Evolutionary conservation across 2,329 filamentous ascomycete genomes (phyloP), one percentile per base, ranked within the genome.

Genomic region (Dothidotthia symphoricarpi): DNA sequence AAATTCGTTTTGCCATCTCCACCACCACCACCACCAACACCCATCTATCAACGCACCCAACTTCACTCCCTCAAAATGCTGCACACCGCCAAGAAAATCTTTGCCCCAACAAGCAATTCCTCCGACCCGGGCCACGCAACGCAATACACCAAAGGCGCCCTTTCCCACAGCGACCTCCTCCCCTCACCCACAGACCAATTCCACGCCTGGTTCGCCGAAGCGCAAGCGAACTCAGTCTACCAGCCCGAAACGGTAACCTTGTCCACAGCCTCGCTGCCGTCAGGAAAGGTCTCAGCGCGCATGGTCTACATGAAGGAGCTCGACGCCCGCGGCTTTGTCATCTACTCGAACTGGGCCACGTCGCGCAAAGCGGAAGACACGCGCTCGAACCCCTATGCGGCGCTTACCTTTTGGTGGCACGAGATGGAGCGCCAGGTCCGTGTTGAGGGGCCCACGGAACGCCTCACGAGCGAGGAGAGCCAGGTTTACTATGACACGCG

Each of bases 281-380:
- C 82, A 0, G 93, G 93, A 44, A 83, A 86, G 31, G 86, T 97
- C 14, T 88, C 82, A 31, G 83, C 87, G 3, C 87, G 93, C 42
- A 78, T 88, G 53, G 88, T 98, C 25, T 98, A 97, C 70, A 77
- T 98, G 51, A 98, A 98, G 70, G 93, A 97, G 73, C 81, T 97
- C 16, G 90, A 97, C 67, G 68, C 74, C 4, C 69, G 66, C 14
- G 89, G 90, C 12, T 98, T 94, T 69, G 88, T 97, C 28, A 76
- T 98, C 32, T 98, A 97, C 75, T 86, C 81, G 60, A 98, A 98
- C 68, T 91, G 90, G 73, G 89, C 81, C 43, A 93, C 86, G 0
- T 87, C 82, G 42, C 70, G 77, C 17, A 81, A 83, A 71, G 79
- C 82, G 1, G 60, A 69, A 33, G 88, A 95, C 63, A 70, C 93